These are phyloP conservation scores for Bromus sterilis DNA, from an alignment of 176 grass and related monocot species.

Conservation along the genomic window DNA sequence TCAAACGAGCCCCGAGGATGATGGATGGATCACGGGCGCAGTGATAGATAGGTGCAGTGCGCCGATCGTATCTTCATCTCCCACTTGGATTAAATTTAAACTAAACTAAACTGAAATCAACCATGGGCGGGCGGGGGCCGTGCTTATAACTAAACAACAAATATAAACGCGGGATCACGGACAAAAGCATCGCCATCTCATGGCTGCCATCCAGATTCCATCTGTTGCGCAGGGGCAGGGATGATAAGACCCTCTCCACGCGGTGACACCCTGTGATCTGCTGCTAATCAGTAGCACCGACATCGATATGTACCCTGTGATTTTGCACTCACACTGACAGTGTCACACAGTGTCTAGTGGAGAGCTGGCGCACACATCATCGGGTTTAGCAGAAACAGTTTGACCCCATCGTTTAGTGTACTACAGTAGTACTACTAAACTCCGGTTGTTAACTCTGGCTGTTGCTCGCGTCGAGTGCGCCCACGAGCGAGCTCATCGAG, in stretches of 20 bases:
- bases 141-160: not conserved
- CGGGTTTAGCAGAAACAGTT: not conserved
- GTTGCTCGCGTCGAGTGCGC: not conserved
- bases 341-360: no score
- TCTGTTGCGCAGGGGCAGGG: not conserved
- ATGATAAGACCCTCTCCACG: not conserved
- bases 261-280: constrained; percentile 16
- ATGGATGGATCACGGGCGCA: no score
- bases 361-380: not conserved
- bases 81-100: not conserved
- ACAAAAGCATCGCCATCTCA: constrained; percentile 10
- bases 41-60: no score
- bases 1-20: no score
- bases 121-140: no score
- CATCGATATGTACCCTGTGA: not conserved
- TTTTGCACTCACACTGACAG: not conserved
- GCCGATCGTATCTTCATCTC: no score
- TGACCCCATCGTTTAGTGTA: constrained; percentile 3
- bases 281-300: not conserved
- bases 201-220: constrained; percentile 19
- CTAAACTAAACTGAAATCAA: not conserved
- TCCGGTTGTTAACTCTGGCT: no score
- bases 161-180: not conserved
- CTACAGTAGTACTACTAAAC: not conserved
- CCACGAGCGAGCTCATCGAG: no score